phyloP scores from a whole-genome alignment of 83 land plant species.

The Diphasiastrum complanatum region DNA sequence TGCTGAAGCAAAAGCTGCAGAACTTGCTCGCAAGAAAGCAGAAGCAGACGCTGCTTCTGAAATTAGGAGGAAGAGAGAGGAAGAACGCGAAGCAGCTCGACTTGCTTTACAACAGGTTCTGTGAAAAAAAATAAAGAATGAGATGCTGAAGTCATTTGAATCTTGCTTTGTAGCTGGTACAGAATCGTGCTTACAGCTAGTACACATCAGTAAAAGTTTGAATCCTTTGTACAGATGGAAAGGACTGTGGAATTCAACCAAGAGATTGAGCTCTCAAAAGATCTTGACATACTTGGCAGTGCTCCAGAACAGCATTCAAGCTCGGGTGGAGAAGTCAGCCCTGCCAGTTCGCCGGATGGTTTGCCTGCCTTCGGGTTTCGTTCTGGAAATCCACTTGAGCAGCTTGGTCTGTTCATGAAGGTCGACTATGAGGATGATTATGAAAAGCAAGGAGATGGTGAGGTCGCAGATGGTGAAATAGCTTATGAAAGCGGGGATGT shows the following conservation, averaged over 20 bases:
- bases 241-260: too few species aligned
- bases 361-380: background rate
- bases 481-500: background rate
- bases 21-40: background rate
- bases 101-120: background rate
- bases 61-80: background rate
- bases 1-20: conserved; percentile 12
- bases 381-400: background rate
- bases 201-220: too few species aligned
- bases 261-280: background rate
- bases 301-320: background rate
- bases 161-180: too few species aligned
- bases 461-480: background rate
- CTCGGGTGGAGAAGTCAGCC: background rate
- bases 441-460: background rate
- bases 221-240: too few species aligned
- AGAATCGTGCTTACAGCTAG: too few species aligned
- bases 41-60: background rate
- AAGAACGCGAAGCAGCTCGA: background rate
- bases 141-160: too few species aligned
- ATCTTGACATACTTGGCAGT: background rate
- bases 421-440: background rate
- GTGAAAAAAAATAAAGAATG: too few species aligned
- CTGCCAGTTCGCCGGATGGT: background rate
- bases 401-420: background rate